A percentile compares a stretch with the other conserved stretches of the same genome.
phyloP scores from a whole-genome alignment of 345 rosid species.

The Salix suchowensis region DNA sequence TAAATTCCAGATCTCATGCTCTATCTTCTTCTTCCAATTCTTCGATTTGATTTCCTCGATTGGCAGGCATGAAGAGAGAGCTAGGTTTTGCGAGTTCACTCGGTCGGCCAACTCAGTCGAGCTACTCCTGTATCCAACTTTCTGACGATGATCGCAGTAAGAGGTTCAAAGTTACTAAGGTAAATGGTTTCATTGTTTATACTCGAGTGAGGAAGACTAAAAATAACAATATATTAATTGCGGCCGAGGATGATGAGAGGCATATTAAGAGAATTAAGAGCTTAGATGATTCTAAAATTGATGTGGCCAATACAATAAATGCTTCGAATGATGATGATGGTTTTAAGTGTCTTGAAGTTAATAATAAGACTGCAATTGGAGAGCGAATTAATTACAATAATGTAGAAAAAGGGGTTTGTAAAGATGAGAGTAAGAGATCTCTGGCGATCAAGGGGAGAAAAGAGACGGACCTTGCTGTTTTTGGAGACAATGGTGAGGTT shows the following conservation, averaged over 20 bases:
- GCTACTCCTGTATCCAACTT: slow-evolving; percentile 23
- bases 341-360: slow-evolving; percentile 9
- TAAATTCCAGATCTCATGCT: neutral
- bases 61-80: slow-evolving; percentile 59
- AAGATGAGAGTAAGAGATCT: slow-evolving; percentile 19
- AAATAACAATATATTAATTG: neutral
- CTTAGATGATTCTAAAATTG: slow-evolving; percentile 18
- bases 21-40: neutral
- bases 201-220: slow-evolving; percentile 41
- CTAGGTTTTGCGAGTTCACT: slow-evolving; percentile 21
- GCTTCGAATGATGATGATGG: slow-evolving; percentile 16
- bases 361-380: slow-evolving; percentile 7
- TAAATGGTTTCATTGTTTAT: slow-evolving; percentile 72
- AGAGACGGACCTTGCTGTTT: neutral
- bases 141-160: slow-evolving; percentile 42
- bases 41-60: slow-evolving; percentile 21
- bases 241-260: slow-evolving; percentile 7
- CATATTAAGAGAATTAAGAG: slow-evolving; percentile 11
- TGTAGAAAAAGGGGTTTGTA: slow-evolving; percentile 10
- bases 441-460: neutral
- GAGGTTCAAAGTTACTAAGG: slow-evolving; percentile 53
- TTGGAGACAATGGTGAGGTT: slow-evolving; percentile 11
- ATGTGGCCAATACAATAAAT: neutral
- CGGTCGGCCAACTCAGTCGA: slow-evolving; percentile 16
- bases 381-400: slow-evolving; percentile 13